A percentile compares a stretch with the other conserved stretches of the same genome.
These are phyloP conservation scores for Cicer cuneatum DNA, from an alignment of 306 rosid species.

Conservation along the genomic window DNA sequence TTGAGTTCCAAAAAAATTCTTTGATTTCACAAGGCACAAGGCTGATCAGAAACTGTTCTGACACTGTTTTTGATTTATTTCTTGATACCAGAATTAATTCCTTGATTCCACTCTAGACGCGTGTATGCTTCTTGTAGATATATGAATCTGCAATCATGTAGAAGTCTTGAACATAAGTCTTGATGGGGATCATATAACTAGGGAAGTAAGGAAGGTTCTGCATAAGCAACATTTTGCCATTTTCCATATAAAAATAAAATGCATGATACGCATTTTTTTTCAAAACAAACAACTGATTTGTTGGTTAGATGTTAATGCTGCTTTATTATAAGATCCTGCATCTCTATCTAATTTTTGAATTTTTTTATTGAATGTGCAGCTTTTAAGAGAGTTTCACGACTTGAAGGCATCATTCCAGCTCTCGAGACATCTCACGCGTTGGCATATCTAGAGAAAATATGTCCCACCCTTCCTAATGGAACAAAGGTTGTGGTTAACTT, in stretches of 20 bases:
- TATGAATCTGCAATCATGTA: neutral
- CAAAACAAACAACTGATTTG: neutral
- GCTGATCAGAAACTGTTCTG: too few relatives aligned
- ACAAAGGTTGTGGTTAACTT: slow-evolving; percentile 81
- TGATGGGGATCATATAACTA: neutral
- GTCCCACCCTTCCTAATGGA: slow-evolving; percentile 80
- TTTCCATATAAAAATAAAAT: slow-evolving; percentile 4
- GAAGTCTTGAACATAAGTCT: neutral
- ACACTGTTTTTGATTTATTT: too few relatives aligned
- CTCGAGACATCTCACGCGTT: slow-evolving; percentile 95
- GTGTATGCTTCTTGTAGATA: neutral
- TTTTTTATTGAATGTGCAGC: slow-evolving; percentile 56
- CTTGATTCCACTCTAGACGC: neutral
- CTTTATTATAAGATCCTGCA: slow-evolving; percentile 12
- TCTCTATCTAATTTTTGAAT: neutral
- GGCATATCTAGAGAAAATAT: slow-evolving; percentile 82
- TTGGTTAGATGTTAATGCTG: slow-evolving; percentile 28
- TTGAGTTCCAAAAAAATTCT: too few relatives aligned
- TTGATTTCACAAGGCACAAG: too few relatives aligned
- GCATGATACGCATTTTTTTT: neutral
- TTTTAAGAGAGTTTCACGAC: slow-evolving; percentile 76
- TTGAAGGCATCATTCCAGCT: slow-evolving; percentile 98
- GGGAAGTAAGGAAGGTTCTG: neutral
- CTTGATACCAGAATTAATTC: too few relatives aligned
- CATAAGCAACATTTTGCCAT: neutral